phyloP scores from a whole-genome alignment of 768 basidiomycete species.

The Vishniacozyma victoriae region DNA sequence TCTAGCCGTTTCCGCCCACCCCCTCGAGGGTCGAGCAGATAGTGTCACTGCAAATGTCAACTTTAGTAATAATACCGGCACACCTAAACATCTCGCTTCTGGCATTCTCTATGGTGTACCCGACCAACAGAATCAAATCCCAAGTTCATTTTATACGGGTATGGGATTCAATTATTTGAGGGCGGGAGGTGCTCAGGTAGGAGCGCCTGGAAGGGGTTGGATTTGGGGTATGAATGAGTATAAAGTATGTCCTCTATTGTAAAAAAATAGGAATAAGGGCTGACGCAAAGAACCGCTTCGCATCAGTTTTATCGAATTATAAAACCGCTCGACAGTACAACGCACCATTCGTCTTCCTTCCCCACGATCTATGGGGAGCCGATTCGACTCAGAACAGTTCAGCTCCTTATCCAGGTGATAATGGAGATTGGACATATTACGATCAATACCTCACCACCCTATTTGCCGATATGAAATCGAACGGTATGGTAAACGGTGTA shows the following conservation, averaged over 20 bases:
- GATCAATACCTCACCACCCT: constrained; percentile 1
- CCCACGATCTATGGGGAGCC: constrained; percentile 13
- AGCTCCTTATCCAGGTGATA: constrained; percentile 9
- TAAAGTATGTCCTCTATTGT: background rate
- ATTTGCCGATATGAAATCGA: constrained; percentile 4
- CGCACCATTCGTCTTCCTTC: constrained; percentile 10
- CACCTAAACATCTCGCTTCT: constrained; percentile 3
- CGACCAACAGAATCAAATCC: constrained; percentile 1
- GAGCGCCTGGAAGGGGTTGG: constrained; percentile 1
- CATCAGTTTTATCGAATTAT: constrained; percentile 5
- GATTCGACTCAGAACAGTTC: constrained; percentile 8
- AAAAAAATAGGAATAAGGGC: too few species aligned
- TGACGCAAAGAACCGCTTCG: constrained; percentile 9
- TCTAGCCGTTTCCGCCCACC: too few species aligned
- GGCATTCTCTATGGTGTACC: constrained; percentile 2
- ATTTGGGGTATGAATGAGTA: constrained; percentile 3
- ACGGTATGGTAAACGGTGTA: constrained; percentile 1
- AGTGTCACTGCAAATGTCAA: background rate
- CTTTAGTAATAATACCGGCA: constrained; percentile 5
- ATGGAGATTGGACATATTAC: constrained; percentile 10
- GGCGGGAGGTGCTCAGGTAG: constrained; percentile 2
- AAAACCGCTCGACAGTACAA: constrained; percentile 7
- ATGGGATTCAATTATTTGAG: constrained; percentile 5
- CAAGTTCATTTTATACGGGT: constrained; percentile 1
- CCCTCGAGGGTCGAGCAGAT: too few species aligned